These are phyloP conservation scores for Nigrograna mackinnonii DNA, from an alignment of 2,329 filamentous ascomycete species.

Conservation along the genomic window DNA sequence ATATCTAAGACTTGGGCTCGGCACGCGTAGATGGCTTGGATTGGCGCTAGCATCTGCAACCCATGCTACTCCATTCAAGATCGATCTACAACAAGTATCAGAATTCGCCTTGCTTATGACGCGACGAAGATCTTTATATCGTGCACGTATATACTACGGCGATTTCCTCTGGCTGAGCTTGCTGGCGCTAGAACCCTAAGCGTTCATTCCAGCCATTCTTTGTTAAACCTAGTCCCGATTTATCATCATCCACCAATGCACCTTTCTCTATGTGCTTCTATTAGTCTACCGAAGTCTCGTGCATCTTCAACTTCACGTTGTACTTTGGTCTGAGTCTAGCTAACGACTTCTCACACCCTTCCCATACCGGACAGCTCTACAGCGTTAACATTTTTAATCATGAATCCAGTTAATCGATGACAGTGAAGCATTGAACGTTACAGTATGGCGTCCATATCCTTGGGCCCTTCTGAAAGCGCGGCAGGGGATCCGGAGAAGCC, in stretches of 20 bases:
- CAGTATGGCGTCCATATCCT: conserved; percentile 10
- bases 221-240: conserved; percentile 11
- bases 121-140: too few species aligned
- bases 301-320: background rate
- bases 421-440: background rate
- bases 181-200: too few species aligned
- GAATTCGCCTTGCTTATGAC: too few species aligned
- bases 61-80: too few species aligned
- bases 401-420: too few species aligned
- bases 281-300: background rate
- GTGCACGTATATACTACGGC: too few species aligned
- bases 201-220: conserved; percentile 5
- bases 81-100: too few species aligned
- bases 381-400: background rate
- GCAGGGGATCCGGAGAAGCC: conserved; percentile 7
- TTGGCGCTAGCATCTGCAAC: too few species aligned
- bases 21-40: too few species aligned
- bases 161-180: too few species aligned
- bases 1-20: too few species aligned
- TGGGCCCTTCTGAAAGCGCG: conserved; percentile 2
- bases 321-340: background rate
- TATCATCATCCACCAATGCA: conserved; percentile 6
- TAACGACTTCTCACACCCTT: background rate
- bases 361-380: background rate
- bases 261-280: background rate